Base-by-base conservation (phyloP, 2,329 filamentous ascomycete species). In the Lachnellula occidentalis region DNA sequence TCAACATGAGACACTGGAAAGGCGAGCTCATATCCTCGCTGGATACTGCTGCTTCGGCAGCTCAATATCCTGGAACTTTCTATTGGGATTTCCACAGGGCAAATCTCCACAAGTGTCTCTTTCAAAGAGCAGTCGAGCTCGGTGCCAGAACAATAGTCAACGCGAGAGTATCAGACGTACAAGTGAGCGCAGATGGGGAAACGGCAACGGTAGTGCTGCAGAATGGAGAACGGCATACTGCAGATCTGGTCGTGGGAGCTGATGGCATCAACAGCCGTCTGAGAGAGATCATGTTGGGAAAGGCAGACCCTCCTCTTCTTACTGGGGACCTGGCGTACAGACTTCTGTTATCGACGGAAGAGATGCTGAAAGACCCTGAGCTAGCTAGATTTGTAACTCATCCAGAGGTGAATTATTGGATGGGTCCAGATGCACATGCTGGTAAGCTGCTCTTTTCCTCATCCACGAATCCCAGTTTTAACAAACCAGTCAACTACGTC, bases 1-100 rank as follows among this genome's bases (percentile, higher is more conserved):
- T 76, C 75, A 61, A 73, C 76, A 43, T 85, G 80, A 64, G 72
- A 72, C 7, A 75, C 76, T 48, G 63, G 63, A 59, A 63, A 48
- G 58, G 63, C 2, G 49, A 5, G 55, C 69, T 22, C 67, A 66
- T 65, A 7, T 61, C 62, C 3, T 51, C 54, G 1, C 59, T 66
- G 50, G 49, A 64, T 31, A 60, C 59, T 24, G 34, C 48, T 27
- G 56, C 49, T 12, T 62, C 58, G 2, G 64, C 64, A 5, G 36
- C 58, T 14, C 45, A 55, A 22, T 65, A 67, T 42, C 61, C 63
- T 1, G 59, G 60, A 4, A 63, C 64, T 0, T 58, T 55, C 21
- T 77, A 74, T 68, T 76, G 73, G 71, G 66, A 78, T 15, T 76
- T 78, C 11, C 74, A 78, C 48, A 66, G 74, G 17, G 74, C 75